Evolutionary conservation across 139 green algal genomes (phyloP), one percentile per base, ranked within the genome.

Genomic region (Auxenochlorella pyrenoidosa): DNA sequence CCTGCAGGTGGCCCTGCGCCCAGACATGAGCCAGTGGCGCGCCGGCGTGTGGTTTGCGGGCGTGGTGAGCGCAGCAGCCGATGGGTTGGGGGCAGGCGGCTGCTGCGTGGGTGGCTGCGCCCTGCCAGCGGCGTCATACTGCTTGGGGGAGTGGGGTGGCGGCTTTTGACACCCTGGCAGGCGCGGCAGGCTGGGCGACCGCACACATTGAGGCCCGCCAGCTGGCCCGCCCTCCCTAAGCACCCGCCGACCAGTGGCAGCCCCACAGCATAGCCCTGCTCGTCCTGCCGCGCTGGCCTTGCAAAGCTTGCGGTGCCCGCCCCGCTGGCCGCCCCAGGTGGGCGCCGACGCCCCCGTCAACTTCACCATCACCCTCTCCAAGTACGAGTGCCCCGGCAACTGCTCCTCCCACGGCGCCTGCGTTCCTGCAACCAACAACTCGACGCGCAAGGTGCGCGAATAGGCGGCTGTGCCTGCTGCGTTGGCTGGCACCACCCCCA

Each of bases 401-500:
- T 94, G 91, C 87, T 90, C 59, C 12, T 54, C 68, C n/a, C 83
- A 90, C 54, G 91, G 91, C 40, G 72, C 60, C 40, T 94, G 91
- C 71, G 12, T 79, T 21, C 38, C 41, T 1, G 60, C 38, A 32
- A 44, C 13, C 19, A 34, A 34, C 21, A 18, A 71, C 41, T 12
- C 81, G 44, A 76, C 75, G 30, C 84, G 54, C 75, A 76, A 71
- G 13, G 40, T 30, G n/a, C 32, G 41, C 36, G 70, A 47, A 0
- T 47, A 34, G n/a, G 76, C 13, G 34, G 36, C 38, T 28, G n/a
- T n/a, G 24, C 40, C 28, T 54, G 47, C 47, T 54, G 47, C 47
- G 10, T 54, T 54, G 10, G 47, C 47, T 18, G 47, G 47, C 10
- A 10, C 47, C 10, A 10, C 10, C 8, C 47, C 47, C 47, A 54